These are phyloP conservation scores for Sporisorium reilianum DNA, from an alignment of 1,284 basidiomycete genomes.

Conservation along the genomic window DNA sequence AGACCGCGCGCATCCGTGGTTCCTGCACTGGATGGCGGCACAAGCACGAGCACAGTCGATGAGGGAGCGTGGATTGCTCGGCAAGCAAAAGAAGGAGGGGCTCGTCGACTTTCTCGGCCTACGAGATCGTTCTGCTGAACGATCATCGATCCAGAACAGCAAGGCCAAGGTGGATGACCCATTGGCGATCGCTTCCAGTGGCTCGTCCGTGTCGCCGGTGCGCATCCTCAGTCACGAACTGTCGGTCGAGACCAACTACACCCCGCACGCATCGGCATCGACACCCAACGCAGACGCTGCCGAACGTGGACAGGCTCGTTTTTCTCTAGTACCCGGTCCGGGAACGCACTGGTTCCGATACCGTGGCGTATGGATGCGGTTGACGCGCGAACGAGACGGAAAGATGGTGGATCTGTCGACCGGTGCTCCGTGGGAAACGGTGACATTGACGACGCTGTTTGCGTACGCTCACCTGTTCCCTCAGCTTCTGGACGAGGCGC, in stretches of 20 bases:
- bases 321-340: slow-evolving; percentile 93
- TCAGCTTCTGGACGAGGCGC: slow-evolving; percentile 84
- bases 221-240: slow-evolving; percentile 78
- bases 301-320: slow-evolving; percentile 72
- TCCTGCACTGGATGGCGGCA: slow-evolving; percentile 93
- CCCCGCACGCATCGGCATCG: slow-evolving; percentile 39
- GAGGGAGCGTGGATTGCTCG: slow-evolving; percentile 55
- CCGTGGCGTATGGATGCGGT: slow-evolving; percentile 89
- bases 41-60: slow-evolving; percentile 68
- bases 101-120: slow-evolving; percentile 60
- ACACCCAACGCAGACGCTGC: slow-evolving; percentile 42
- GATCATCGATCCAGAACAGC: not conserved
- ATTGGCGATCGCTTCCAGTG: slow-evolving; percentile 68
- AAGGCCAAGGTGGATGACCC: slow-evolving; percentile 59
- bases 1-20: slow-evolving; percentile 95
- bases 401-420: slow-evolving; percentile 87
- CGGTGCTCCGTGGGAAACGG: slow-evolving; percentile 96
- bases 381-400: slow-evolving; percentile 83
- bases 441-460: slow-evolving; percentile 92
- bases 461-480: slow-evolving; percentile 85
- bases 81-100: slow-evolving; percentile 55
- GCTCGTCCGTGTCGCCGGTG: slow-evolving; percentile 69
- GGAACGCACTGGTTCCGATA: slow-evolving; percentile 95
- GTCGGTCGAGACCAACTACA: slow-evolving; percentile 83
- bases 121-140: slow-evolving; percentile 27